Evolutionary conservation across 495 filamentous ascomycete genomes (phyloP).

Genomic region (Terfezia claveryi): DNA sequence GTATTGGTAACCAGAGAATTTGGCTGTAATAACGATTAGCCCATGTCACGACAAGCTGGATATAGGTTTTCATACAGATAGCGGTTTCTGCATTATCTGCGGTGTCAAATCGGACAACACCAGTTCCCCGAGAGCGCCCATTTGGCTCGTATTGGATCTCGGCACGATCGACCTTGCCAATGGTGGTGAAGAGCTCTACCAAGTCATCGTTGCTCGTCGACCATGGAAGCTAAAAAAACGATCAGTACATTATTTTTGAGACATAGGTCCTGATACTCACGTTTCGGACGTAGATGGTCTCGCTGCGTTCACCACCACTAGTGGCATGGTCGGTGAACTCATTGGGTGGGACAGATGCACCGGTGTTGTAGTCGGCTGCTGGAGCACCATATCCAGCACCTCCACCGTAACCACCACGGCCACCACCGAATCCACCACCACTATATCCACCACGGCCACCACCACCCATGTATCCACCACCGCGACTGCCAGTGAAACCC

Average conservation of each 20-base stretch:
- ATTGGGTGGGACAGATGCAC: conserved; percentile 49
- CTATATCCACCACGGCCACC: conserved; percentile 25
- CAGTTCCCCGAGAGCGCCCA: conserved; percentile 81
- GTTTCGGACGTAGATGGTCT: conserved; percentile 87
- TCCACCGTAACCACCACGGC: conserved; percentile 22
- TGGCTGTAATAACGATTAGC: conserved; percentile 30
- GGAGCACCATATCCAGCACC: conserved; percentile 23
- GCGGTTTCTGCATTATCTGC: conserved; percentile 72
- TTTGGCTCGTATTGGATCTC: conserved; percentile 98
- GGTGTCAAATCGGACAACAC: conserved; percentile 80
- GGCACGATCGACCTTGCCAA: conserved; percentile 90
- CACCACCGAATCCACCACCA: conserved; percentile 29
- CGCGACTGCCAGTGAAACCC: conserved; percentile 19
- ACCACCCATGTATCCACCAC: conserved; percentile 27
- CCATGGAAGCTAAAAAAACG: conserved; percentile 57
- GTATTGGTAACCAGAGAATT: conserved; percentile 95
- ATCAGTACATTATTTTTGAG: conserved; percentile 1
- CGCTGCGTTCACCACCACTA: conserved; percentile 59
- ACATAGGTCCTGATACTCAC: conserved; percentile 33
- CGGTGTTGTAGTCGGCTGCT: conserved; percentile 16
- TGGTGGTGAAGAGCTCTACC: conserved; percentile 87
- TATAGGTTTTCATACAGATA: conserved; percentile 36
- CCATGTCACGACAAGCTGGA: neutral
- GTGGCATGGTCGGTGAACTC: conserved; percentile 89
- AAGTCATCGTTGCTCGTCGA: conserved; percentile 96